Percentiles rank a stretch among this genome's conserved stretches.
These are phyloP conservation scores for Pseudoneurospora amorphoporcata DNA, from an alignment of 495 filamentous ascomycete genomes.

Conservation along the genomic window DNA sequence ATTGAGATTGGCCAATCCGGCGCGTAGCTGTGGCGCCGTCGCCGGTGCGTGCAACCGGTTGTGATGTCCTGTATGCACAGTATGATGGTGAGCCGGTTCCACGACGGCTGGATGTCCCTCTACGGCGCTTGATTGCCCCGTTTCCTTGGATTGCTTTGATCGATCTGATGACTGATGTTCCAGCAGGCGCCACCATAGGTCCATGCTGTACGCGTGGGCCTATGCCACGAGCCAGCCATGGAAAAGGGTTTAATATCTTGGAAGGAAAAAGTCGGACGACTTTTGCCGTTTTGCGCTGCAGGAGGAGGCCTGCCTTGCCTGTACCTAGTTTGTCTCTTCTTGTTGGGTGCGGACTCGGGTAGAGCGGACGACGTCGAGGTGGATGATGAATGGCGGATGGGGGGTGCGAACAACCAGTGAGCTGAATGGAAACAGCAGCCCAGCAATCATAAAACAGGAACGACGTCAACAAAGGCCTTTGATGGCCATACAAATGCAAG, in stretches of 20 bases:
- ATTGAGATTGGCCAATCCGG: not conserved
- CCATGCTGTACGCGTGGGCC: not conserved
- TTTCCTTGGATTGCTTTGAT: not conserved
- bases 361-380: not conserved
- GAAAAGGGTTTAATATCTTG: not conserved
- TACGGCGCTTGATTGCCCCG: not conserved
- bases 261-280: not conserved
- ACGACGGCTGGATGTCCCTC: not conserved
- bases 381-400: not conserved
- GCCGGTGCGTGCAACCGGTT: not conserved
- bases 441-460: not conserved
- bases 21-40: not conserved
- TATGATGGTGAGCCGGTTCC: not conserved
- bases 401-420: not conserved
- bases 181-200: not conserved
- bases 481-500: not conserved
- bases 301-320: not conserved
- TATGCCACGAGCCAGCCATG: not conserved
- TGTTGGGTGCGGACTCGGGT: not conserved
- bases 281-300: not conserved
- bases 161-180: not conserved
- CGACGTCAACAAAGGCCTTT: not conserved
- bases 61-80: not conserved
- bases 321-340: not conserved
- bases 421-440: not conserved